Evolutionary conservation across 2,329 filamentous ascomycete genomes (phyloP).

Genomic region (Fusarium humuli): DNA sequence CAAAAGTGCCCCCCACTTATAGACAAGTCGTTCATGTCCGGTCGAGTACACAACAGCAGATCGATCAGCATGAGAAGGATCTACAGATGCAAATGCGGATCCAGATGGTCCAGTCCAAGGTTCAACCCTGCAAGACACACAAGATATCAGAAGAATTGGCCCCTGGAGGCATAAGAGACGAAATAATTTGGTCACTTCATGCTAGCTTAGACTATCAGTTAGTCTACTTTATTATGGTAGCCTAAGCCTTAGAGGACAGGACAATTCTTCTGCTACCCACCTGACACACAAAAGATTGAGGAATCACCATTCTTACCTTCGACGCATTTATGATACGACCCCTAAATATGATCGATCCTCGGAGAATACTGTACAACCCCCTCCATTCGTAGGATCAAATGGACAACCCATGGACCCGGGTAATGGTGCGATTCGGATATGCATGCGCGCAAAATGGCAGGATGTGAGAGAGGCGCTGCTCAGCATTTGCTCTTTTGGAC

Average conservation of each 20-base stretch:
- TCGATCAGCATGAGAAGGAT: not conserved
- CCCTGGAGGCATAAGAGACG: too few relatives aligned
- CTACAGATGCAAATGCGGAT: not conserved
- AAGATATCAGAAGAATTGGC: too few relatives aligned
- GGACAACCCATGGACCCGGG: constrained; percentile 19
- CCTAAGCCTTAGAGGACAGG: too few relatives aligned
- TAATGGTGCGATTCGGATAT: constrained; percentile 20
- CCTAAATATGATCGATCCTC: constrained; percentile 13
- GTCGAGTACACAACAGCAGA: not conserved
- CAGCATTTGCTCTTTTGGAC: not conserved
- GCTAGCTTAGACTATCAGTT: too few relatives aligned
- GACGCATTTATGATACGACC: not conserved
- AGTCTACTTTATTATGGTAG: too few relatives aligned
- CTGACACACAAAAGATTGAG: not conserved
- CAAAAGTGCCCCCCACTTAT: not conserved
- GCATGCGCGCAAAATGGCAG: constrained; percentile 8
- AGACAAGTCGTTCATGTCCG: not conserved
- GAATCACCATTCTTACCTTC: not conserved
- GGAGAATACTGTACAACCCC: not conserved
- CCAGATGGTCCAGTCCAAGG: not conserved
- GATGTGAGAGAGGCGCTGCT: not conserved
- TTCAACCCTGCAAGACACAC: not conserved
- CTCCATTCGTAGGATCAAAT: not conserved
- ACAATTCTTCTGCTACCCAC: too few relatives aligned
- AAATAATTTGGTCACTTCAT: too few relatives aligned